Evolutionary conservation across 2,329 filamentous ascomycete species (phyloP), one percentile per base, ranked within the genome.

Genomic region (Beauveria brongniartii): DNA sequence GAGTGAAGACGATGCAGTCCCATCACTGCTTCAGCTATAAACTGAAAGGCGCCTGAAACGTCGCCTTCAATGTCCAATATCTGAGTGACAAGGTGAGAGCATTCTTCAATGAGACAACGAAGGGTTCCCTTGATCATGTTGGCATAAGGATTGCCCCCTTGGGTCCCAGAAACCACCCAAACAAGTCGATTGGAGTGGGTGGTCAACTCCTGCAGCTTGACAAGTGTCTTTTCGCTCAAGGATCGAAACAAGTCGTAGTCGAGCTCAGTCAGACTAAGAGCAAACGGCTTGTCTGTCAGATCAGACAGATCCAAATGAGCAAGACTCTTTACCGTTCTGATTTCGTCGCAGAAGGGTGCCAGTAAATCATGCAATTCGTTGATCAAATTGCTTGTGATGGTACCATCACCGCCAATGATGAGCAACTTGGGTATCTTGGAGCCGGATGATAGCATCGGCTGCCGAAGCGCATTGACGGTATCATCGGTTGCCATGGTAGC

Each of bases 121-220:
- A 55, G 53, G 6, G 53, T 55, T 24, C 53, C 53, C 26, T 55
- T 55, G 41, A 55, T 46, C 53, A 55, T 55, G 26, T 55, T 55
- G 24, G 53, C 53, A 24, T 55, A 55, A 2, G 53, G 53, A n/a
- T 55, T 55, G 24, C 53, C 41, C 2, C 53, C 40, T 22, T 20
- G 53, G 2, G 53, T 9, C 2, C 53, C 53, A 5, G 53, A 46
- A 5, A 55, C 53, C 2, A 55, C 53, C 53, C 53, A 55, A 3
- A 55, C 8, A 5, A 55, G 40, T 7, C 41, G 40, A 20, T 55
- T 43, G 0, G 53, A 55, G 24, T 28, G 53, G 1, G 53, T 41
- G 1, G 53, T 55, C n/a, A 55, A n/a, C 41, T 55, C 53, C 9
- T 55, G 53, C 41, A 55, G 41, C 37, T 46, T 55, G 18, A n/a